Conservation (phyloP, 78 protist genomes). For the Planoprotostelium fungivorum region DNA sequence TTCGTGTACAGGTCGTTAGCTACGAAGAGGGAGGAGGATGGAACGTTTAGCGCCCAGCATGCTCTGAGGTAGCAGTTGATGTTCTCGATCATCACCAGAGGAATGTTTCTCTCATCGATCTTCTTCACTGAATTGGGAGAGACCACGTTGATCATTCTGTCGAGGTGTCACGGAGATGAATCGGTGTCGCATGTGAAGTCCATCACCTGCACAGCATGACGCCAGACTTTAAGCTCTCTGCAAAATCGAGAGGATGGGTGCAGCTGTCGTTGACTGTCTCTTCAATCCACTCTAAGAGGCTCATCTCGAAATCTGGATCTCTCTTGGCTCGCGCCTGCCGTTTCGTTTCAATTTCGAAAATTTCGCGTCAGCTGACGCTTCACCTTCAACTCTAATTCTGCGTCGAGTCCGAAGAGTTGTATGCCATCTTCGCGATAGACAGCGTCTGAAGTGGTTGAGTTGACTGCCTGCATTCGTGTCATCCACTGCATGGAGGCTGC, state of each 20-base stretch:
- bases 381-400: conserved; percentile 39
- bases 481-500: background rate
- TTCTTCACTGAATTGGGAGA: conserved; percentile 34
- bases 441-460: background rate
- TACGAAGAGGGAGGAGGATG: conserved; percentile 29
- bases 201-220: conserved; percentile 34
- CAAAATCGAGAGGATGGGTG: conserved; percentile 6
- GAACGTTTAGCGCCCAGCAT: conserved; percentile 56
- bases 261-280: background rate
- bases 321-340: conserved; percentile 20
- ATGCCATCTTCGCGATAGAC: conserved; percentile 42
- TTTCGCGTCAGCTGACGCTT: background rate
- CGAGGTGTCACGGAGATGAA: conserved; percentile 14
- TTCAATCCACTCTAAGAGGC: conserved; percentile 27
- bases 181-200: background rate
- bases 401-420: conserved; percentile 43
- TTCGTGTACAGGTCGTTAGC: conserved; percentile 19
- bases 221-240: conserved; percentile 31
- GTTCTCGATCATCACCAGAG: conserved; percentile 41
- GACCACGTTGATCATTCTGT: conserved; percentile 28
- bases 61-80: conserved; percentile 36
- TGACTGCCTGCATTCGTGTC: background rate
- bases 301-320: conserved; percentile 23
- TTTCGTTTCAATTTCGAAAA: background rate
- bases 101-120: conserved; percentile 14